phyloP scores from a whole-genome alignment of 1,284 basidiomycete species.

The Ustilago lituana region DNA sequence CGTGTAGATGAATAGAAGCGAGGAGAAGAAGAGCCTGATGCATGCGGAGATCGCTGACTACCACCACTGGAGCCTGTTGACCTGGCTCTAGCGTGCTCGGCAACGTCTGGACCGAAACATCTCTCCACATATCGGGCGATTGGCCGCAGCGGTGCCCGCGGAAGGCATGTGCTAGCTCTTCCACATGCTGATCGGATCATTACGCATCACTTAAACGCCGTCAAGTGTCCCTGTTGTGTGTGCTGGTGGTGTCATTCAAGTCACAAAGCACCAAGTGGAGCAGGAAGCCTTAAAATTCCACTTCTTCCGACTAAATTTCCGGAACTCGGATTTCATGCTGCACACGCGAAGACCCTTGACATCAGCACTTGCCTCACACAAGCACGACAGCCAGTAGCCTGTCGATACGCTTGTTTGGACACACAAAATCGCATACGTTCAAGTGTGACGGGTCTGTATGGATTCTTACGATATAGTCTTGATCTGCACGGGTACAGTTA shows the following conservation, averaged over 20 bases:
- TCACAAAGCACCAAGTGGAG: constrained; percentile 3
- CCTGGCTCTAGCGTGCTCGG: background rate
- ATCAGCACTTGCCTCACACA: no score
- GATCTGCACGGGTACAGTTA: no score
- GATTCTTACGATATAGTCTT: no score
- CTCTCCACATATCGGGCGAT: background rate
- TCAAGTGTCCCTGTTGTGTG: background rate
- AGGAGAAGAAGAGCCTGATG: background rate
- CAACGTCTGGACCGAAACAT: background rate
- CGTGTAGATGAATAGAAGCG: constrained; percentile 8
- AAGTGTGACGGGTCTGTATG: no score
- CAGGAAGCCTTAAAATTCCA: constrained; percentile 11
- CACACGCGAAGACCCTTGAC: background rate
- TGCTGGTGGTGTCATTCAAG: background rate
- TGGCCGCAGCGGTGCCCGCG: background rate
- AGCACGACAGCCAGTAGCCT: no score
- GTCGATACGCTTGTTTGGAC: no score
- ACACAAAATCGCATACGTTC: no score
- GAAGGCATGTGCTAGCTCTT: background rate
- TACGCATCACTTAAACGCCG: background rate
- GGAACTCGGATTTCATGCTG: constrained; percentile 9
- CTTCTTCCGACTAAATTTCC: constrained; percentile 9
- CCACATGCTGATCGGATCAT: constrained; percentile 42
- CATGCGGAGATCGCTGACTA: background rate
- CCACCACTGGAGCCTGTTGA: background rate